Conservation (phyloP, 2,329 filamentous ascomycete species). For the Fusarium sp. region DNA sequence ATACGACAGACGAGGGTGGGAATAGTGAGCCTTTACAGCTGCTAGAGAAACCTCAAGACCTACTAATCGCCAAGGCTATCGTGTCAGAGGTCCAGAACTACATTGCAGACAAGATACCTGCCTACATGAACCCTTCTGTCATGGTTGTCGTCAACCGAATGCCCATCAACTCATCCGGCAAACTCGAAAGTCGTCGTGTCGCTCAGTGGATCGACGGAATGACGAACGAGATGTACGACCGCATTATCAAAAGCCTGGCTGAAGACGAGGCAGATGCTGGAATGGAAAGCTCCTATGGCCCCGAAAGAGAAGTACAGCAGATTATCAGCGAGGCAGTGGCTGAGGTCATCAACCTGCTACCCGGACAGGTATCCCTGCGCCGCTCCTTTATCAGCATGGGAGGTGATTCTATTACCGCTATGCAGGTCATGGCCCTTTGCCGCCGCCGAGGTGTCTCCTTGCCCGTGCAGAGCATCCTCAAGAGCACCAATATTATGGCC, state of each 20-base stretch:
- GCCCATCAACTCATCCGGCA: neutral
- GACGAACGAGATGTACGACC: slow-evolving; percentile 1
- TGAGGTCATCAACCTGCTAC: neutral
- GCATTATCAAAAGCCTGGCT: neutral
- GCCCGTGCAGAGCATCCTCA: neutral
- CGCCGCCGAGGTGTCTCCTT: neutral
- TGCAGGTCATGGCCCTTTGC: slow-evolving; percentile 4
- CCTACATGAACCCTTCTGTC: neutral
- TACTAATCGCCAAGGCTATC: neutral
- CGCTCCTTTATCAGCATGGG: neutral
- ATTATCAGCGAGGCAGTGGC: neutral
- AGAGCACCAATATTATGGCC: neutral
- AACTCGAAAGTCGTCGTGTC: neutral
- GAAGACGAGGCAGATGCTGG: neutral
- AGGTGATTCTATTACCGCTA: neutral
- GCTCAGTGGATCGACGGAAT: neutral
- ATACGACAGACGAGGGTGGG: neutral
- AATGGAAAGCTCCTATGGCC: neutral
- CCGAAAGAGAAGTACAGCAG: neutral
- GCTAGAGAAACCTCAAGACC: neutral
- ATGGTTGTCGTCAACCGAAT: neutral
- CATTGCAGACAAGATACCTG: neutral
- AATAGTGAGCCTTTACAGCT: neutral
- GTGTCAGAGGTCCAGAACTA: neutral
- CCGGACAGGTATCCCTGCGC: neutral